phyloP scores from a whole-genome alignment of 176 grass and related monocot species.

The Triticum urartu region DNA sequence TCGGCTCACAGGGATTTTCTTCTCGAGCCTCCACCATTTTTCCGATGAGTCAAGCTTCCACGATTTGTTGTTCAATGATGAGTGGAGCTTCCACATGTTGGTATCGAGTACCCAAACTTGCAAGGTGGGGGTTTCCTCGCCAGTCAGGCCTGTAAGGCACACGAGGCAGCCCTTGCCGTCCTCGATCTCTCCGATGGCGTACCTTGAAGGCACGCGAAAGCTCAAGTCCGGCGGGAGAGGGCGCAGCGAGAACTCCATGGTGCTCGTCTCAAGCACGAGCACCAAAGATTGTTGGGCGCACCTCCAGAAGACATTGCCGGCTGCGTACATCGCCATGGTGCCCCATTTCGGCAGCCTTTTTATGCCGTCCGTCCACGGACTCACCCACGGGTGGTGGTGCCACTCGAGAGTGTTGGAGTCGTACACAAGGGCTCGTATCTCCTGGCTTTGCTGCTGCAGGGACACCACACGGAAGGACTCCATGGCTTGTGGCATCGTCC shows the following conservation, averaged over 20 bases:
- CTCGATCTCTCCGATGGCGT: constrained; percentile 24
- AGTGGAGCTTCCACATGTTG: too few relatives aligned
- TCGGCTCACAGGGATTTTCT: not conserved
- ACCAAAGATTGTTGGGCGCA: not conserved
- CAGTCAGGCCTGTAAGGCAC: not conserved
- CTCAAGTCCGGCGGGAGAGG: not conserved
- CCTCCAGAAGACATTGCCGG: not conserved
- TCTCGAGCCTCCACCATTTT: not conserved
- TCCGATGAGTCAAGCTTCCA: too few relatives aligned
- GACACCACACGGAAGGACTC: not conserved
- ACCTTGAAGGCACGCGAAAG: not conserved
- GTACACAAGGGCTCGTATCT: constrained; percentile 9
- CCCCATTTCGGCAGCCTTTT: not conserved
- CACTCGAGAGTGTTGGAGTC: not conserved
- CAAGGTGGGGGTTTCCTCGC: not conserved
- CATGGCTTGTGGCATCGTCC: too few relatives aligned
- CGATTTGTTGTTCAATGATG: too few relatives aligned
- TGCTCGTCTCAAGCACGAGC: constrained; percentile 5
- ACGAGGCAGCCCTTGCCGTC: constrained; percentile 23
- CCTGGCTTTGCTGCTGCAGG: not conserved
- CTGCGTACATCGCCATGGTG: not conserved
- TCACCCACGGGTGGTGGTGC: not conserved
- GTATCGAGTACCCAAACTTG: constrained; percentile 13
- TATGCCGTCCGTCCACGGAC: not conserved
- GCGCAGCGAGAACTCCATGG: not conserved